Evolutionary conservation across 345 rosid genomes (phyloP).

Genomic region (Syzygium grande): DNA sequence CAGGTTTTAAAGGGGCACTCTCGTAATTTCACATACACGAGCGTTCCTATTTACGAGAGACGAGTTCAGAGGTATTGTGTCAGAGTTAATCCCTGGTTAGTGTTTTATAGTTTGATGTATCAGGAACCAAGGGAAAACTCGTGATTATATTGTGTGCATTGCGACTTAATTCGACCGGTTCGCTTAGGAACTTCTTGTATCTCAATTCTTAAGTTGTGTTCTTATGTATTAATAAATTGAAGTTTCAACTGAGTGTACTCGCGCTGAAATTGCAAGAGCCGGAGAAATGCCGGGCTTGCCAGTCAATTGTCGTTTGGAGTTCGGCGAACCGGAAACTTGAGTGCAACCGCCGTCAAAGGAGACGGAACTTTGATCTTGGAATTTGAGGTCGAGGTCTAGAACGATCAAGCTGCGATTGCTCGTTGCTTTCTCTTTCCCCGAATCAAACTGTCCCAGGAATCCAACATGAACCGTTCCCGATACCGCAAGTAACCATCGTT

Average conservation of each 20-base stretch:
- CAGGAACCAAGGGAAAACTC: too few relatives aligned
- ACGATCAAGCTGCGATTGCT: too few relatives aligned
- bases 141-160: too few relatives aligned
- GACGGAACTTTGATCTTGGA: too few relatives aligned
- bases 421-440: too few relatives aligned
- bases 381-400: too few relatives aligned
- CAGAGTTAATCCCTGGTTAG: not conserved
- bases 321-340: not conserved
- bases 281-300: not conserved
- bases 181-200: too few relatives aligned
- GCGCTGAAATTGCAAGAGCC: not conserved
- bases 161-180: too few relatives aligned
- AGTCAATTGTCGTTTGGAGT: not conserved
- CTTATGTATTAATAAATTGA: not conserved
- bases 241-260: not conserved
- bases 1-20: not conserved
- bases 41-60: not conserved
- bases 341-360: not conserved
- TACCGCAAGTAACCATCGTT: too few relatives aligned
- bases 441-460: too few relatives aligned
- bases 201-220: not conserved
- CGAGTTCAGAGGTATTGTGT: too few relatives aligned
- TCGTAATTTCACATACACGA: not conserved
- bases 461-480: too few relatives aligned
- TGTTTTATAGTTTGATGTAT: not conserved